Conservation (phyloP, 225 moss, liverwort and hornwort genomes). For the Sphagnum tenellum region DNA sequence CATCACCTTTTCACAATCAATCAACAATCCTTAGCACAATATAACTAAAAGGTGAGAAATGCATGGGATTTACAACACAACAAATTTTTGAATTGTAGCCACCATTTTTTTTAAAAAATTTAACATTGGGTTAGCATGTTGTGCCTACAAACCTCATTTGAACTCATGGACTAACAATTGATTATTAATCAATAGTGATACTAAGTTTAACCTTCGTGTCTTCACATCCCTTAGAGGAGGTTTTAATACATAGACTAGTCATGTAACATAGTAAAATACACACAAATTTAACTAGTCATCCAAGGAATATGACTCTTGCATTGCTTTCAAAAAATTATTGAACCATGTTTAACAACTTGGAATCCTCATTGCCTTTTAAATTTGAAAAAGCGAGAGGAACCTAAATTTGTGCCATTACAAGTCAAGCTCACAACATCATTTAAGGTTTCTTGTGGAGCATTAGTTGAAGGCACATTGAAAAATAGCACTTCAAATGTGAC, state of each 20-base stretch:
- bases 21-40: conserved; percentile 55
- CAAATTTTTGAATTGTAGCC: conserved; percentile 72
- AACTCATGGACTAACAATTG: conserved; percentile 63
- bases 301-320: too few relatives aligned
- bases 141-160: conserved; percentile 47
- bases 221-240: conserved; percentile 25
- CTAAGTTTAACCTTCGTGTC: conserved; percentile 45
- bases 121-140: conserved; percentile 33
- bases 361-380: too few relatives aligned
- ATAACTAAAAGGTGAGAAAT: conserved; percentile 58
- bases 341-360: too few relatives aligned
- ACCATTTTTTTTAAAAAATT: conserved; percentile 64
- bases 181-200: conserved; percentile 76
- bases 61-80: conserved; percentile 58
- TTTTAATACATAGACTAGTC: conserved; percentile 38
- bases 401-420: conserved; percentile 27
- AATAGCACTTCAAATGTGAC: conserved; percentile 40
- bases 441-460: conserved; percentile 29
- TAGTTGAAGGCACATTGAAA: conserved; percentile 53
- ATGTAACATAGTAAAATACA: background rate
- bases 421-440: conserved; percentile 32
- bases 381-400: background rate
- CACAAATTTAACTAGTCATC: too few relatives aligned
- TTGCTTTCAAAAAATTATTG: too few relatives aligned
- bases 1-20: conserved; percentile 53